These are phyloP conservation scores for Paralagenidium karlingii DNA, from an alignment of 352 stramenopile species.

Conservation along the genomic window DNA sequence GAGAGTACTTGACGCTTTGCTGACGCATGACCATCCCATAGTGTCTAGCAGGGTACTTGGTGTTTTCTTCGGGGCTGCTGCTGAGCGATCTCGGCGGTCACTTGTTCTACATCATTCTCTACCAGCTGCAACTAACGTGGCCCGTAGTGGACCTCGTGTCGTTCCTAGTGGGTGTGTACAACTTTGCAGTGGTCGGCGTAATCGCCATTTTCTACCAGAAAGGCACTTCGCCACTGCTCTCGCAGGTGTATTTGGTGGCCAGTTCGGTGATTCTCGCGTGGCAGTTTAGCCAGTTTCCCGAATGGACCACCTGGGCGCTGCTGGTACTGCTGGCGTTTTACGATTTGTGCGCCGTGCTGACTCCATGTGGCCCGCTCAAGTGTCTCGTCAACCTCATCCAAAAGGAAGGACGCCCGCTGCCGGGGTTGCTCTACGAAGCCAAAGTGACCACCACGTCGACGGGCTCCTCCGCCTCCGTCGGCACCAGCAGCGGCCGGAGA, in stretches of 20 bases:
- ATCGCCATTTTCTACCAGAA: conserved; percentile 88
- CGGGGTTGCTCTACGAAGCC: conserved; percentile 86
- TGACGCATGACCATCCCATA: no score
- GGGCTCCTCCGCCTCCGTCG: no score
- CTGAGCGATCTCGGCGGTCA: conserved; percentile 78
- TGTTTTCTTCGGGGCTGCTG: conserved; percentile 82
- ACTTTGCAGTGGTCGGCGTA: conserved; percentile 85
- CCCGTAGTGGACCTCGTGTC: conserved; percentile 52
- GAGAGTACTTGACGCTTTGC: no score
- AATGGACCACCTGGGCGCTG: conserved; percentile 88
- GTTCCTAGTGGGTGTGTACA: conserved; percentile 80
- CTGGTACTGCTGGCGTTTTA: conserved; percentile 96
- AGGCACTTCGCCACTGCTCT: conserved; percentile 65
- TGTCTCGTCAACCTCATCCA: conserved; percentile 93
- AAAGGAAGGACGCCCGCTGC: conserved; percentile 78
- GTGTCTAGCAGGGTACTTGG: conserved; percentile 82
- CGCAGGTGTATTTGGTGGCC: conserved; percentile 90
- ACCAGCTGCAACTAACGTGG: conserved; percentile 38
- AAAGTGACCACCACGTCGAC: conserved; percentile 7
- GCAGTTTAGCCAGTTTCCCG: conserved; percentile 94
- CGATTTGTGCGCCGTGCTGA: conserved; percentile 98
- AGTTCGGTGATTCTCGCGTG: conserved; percentile 98
- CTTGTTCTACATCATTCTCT: conserved; percentile 60
- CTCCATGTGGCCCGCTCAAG: conserved; percentile 96
- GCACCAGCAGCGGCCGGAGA: no score